Evolutionary conservation across 1,139 yeast genomes (phyloP).

Genomic region (Diutina neorugosa): DNA sequence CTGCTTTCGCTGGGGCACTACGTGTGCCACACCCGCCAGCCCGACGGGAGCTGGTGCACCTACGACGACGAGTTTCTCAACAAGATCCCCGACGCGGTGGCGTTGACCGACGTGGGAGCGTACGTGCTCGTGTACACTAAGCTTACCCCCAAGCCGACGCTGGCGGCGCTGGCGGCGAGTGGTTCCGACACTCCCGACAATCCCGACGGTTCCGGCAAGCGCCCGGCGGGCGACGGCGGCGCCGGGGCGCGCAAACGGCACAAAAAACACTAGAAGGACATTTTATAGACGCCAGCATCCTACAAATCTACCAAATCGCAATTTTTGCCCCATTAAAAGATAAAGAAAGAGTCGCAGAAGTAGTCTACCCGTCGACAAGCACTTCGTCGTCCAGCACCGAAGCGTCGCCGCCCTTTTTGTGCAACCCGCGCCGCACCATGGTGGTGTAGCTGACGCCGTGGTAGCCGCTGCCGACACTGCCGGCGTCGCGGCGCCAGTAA

Average conservation of each 20-base stretch:
- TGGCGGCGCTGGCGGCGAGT: not conserved
- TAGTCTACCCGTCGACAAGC: not conserved
- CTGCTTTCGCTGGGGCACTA: conserved; percentile 91
- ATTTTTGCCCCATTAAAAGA: too few species aligned
- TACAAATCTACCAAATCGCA: too few species aligned
- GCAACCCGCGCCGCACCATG: not conserved
- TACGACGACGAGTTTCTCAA: conserved; percentile 89
- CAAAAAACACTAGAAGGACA: not conserved
- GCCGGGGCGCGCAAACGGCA: not conserved
- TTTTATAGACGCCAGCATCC: not conserved
- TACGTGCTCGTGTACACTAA: conserved; percentile 79
- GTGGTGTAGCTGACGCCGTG: not conserved
- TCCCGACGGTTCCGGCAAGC: not conserved
- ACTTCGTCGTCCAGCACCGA: not conserved
- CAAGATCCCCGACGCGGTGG: conserved; percentile 58
- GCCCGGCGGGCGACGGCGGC: not conserved
- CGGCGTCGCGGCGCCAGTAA: not conserved
- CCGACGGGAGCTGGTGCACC: conserved; percentile 84
- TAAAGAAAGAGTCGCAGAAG: not conserved
- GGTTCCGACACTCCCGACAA: not conserved
- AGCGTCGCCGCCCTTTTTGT: not conserved
- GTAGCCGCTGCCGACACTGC: not conserved
- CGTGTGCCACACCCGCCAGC: conserved; percentile 81
- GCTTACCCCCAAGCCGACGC: conserved; percentile 36
- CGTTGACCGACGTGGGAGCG: conserved; percentile 75